Evolutionary conservation across 176 grass and related monocot species (phyloP).

Genomic region (Poa annua): DNA sequence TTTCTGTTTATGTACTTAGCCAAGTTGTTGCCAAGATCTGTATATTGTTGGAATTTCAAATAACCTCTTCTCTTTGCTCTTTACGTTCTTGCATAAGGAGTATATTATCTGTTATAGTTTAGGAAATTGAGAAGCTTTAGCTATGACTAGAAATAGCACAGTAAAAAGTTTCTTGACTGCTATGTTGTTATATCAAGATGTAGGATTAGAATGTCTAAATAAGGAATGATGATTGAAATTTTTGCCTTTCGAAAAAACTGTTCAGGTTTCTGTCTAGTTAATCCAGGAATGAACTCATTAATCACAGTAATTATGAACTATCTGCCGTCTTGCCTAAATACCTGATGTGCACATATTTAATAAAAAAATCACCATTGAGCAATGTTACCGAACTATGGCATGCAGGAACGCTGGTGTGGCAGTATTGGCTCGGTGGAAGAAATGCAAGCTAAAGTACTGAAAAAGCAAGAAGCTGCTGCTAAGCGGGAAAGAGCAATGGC

Average conservation of each 20-base stretch:
- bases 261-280: not conserved
- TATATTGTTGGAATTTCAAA: slow-evolving; percentile 10
- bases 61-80: not conserved
- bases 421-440: slow-evolving; percentile 76
- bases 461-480: slow-evolving; percentile 89
- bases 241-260: not conserved
- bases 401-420: slow-evolving; percentile 92
- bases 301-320: not conserved
- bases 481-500: slow-evolving; percentile 96
- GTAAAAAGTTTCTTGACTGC: not conserved
- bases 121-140: slow-evolving; percentile 12
- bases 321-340: not conserved
- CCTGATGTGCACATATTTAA: slow-evolving; percentile 14
- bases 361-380: not conserved
- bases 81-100: not conserved
- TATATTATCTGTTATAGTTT: not conserved
- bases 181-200: not conserved
- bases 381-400: not conserved
- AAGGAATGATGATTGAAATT: not conserved
- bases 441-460: slow-evolving; percentile 83
- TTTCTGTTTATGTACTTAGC: slow-evolving; percentile 10
- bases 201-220: slow-evolving; percentile 9
- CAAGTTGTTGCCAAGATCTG: not conserved
- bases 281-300: not conserved
- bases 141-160: not conserved